phyloP scores from a whole-genome alignment of 2,329 filamentous ascomycete genomes.

The Ceratocystis huliohia region DNA sequence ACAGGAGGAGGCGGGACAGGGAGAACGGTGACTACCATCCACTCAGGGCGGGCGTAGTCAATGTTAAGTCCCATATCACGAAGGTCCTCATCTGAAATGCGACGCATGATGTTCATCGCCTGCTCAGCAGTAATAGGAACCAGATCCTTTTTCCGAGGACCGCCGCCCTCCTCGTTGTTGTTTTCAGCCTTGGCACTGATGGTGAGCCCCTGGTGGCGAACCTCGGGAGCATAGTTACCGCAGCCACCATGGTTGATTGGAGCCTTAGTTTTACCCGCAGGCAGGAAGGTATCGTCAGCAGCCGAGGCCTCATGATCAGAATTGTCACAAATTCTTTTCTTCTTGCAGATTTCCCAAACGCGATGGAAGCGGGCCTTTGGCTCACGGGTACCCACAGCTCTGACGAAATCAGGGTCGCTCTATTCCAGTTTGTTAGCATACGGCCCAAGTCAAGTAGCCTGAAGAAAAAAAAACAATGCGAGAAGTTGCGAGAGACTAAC shows the following conservation, averaged over 20 bases:
- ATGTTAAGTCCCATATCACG: constrained; percentile 80
- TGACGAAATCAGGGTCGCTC: constrained; percentile 71
- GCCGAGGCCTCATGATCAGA: constrained; percentile 57
- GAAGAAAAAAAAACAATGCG: neutral
- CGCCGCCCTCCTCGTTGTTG: constrained; percentile 36
- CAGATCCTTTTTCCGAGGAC: constrained; percentile 60
- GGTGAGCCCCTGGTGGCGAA: constrained; percentile 76
- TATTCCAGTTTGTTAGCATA: constrained; percentile 48
- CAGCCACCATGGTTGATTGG: constrained; percentile 68
- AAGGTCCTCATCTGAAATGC: constrained; percentile 70
- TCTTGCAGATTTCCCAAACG: constrained; percentile 86
- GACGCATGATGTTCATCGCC: constrained; percentile 74
- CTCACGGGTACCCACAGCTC: constrained; percentile 74
- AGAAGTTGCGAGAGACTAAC: constrained; percentile 55
- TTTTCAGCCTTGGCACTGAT: constrained; percentile 56
- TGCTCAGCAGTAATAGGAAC: constrained; percentile 69
- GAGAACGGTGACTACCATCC: constrained; percentile 93
- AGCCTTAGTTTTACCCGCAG: constrained; percentile 41
- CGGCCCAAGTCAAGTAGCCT: neutral
- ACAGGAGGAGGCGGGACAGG: constrained; percentile 93
- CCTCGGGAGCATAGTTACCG: constrained; percentile 77
- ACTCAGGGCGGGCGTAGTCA: constrained; percentile 91
- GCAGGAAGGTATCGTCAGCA: constrained; percentile 55
- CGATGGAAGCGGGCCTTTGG: constrained; percentile 88
- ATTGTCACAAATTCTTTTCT: constrained; percentile 71